phyloP scores from a whole-genome alignment of 2,329 filamentous ascomycete genomes.

The Pseudogymnoascus sp. region DNA sequence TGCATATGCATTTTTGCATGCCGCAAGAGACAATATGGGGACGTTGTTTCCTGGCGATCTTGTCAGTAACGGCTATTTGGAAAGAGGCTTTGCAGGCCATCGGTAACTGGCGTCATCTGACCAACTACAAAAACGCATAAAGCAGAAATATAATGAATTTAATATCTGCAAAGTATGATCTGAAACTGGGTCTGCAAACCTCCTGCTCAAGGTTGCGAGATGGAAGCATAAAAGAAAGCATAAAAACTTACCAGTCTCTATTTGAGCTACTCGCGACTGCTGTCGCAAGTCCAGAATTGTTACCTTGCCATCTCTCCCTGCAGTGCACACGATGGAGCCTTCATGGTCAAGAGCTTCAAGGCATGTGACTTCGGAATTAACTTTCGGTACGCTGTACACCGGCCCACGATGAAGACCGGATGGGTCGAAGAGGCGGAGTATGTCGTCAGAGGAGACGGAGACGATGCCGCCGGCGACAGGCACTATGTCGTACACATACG shows the following conservation, averaged over 20 bases:
- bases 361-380: slow-evolving; percentile 56
- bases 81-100: background rate
- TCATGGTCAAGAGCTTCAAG: slow-evolving; percentile 46
- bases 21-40: slow-evolving; percentile 57
- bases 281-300: slow-evolving; percentile 56
- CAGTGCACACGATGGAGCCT: slow-evolving; percentile 53
- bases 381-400: slow-evolving; percentile 38
- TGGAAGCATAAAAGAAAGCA: background rate
- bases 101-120: background rate
- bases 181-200: background rate
- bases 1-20: slow-evolving; percentile 45
- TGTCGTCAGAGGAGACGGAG: slow-evolving; percentile 61
- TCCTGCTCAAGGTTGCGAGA: background rate
- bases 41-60: slow-evolving; percentile 34
- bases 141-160: background rate
- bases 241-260: background rate
- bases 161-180: background rate
- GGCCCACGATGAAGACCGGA: slow-evolving; percentile 44
- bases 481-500: slow-evolving; percentile 39
- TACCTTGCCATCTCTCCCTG: slow-evolving; percentile 63
- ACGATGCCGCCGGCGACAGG: slow-evolving; percentile 23
- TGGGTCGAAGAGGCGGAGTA: slow-evolving; percentile 58
- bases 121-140: background rate
- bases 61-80: background rate
- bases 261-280: slow-evolving; percentile 5